phyloP scores from a whole-genome alignment of 306 rosid species.

The Morella rubra region DNA sequence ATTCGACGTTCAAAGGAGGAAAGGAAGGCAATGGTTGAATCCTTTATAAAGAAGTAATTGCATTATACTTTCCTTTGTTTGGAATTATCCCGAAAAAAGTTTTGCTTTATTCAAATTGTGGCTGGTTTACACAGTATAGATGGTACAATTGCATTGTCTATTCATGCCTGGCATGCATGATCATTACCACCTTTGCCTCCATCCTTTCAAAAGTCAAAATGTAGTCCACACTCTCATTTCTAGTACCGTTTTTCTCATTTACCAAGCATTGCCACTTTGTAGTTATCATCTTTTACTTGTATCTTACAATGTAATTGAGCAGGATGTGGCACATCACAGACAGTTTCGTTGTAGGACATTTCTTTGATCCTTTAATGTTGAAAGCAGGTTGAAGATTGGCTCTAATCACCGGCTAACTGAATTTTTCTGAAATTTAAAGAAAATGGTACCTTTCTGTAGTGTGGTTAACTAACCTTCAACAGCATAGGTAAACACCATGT shows the following conservation, averaged over 20 bases:
- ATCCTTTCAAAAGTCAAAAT: not conserved
- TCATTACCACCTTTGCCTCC: not conserved
- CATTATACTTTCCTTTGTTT: slow-evolving; percentile 15
- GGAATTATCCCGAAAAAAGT: not conserved
- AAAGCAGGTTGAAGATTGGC: not conserved
- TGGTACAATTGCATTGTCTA: not conserved
- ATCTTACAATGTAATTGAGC: slow-evolving; percentile 5
- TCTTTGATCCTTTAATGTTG: not conserved
- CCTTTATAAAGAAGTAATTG: slow-evolving; percentile 78
- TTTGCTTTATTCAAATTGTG: not conserved
- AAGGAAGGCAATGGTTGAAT: slow-evolving; percentile 84
- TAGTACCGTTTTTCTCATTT: not conserved
- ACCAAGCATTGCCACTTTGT: not conserved
- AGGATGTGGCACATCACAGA: not conserved
- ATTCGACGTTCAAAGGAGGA: slow-evolving; percentile 89
- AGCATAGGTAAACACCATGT: not conserved
- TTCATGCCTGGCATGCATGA: not conserved
- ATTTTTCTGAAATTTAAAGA: not conserved
- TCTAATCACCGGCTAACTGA: not conserved
- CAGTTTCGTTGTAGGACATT: not conserved
- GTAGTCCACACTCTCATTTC: not conserved
- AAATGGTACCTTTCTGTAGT: not conserved
- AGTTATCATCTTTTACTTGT: not conserved
- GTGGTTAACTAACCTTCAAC: not conserved
- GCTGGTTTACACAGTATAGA: not conserved